Percentiles rank a stretch among this genome's conserved stretches.
phyloP scores from a whole-genome alignment of 2,329 filamentous ascomycete genomes.

The Hirsutella rhossiliensis region DNA sequence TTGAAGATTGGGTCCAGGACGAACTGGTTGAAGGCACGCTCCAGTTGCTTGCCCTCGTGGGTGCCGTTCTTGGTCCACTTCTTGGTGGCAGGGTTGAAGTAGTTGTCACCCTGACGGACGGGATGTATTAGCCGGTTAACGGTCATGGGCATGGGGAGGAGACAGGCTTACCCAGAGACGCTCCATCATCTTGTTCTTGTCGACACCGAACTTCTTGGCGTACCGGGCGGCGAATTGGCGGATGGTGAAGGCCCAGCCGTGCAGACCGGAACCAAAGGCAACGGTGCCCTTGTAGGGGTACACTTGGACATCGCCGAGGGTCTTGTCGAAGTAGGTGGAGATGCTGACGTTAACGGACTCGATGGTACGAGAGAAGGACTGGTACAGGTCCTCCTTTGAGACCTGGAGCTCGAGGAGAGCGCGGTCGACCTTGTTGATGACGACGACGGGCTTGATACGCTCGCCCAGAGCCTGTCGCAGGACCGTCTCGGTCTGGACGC shows the following conservation, averaged over 20 bases:
- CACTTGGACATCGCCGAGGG: constrained; percentile 94
- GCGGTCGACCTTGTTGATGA: constrained; percentile 99
- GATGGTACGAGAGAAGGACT: constrained; percentile 98
- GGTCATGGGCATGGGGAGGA: constrained; percentile 6
- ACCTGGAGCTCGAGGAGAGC: constrained; percentile 98
- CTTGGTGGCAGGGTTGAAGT: constrained; percentile 99
- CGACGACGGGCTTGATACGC: constrained; percentile 98
- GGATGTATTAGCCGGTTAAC: constrained; percentile 1
- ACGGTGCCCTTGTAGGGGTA: constrained; percentile 97
- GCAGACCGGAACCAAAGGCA: constrained; percentile 97
- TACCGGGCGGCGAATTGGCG: constrained; percentile 94
- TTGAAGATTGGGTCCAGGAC: constrained; percentile 99
- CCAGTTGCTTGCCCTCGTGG: constrained; percentile 76
- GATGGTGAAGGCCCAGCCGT: constrained; percentile 99
- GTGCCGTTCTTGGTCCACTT: constrained; percentile 92
- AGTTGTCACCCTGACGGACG: constrained; percentile 68
- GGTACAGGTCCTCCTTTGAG: constrained; percentile 97
- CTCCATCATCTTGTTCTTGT: constrained; percentile 99
- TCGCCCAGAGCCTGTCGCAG: constrained; percentile 97
- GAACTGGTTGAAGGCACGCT: constrained; percentile 99
- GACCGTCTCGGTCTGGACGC: constrained; percentile 99
- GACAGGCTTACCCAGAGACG: constrained; percentile 73
- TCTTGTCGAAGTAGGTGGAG: constrained; percentile 96
- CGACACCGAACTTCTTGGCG: constrained; percentile 99
- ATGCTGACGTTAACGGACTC: constrained; percentile 99